Percentiles rank a stretch among this genome's conserved stretches.
Evolutionary conservation across 2,329 filamentous ascomycete species (phyloP).

Genomic region (Chaetothyriales sp.): DNA sequence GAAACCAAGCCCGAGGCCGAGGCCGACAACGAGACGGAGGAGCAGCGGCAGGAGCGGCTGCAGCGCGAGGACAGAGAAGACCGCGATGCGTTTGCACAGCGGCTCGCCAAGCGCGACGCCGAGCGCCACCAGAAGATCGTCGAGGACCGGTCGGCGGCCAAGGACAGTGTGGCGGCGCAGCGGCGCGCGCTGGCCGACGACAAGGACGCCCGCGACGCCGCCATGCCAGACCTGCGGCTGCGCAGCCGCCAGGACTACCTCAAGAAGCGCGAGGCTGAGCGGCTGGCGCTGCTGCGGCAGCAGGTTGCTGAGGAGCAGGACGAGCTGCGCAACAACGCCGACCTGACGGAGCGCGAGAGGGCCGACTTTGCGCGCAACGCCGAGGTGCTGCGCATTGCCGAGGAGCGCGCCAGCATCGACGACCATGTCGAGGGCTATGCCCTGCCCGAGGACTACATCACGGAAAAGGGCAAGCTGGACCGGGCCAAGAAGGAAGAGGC

Average conservation of each 20-base stretch:
- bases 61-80: constrained; percentile 57
- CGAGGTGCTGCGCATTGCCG: constrained; percentile 65
- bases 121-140: constrained; percentile 56
- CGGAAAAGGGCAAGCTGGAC: constrained; percentile 81
- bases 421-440: constrained; percentile 85
- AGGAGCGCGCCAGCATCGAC: constrained; percentile 76
- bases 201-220: constrained; percentile 51
- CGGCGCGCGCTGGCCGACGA: constrained; percentile 54
- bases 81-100: constrained; percentile 64
- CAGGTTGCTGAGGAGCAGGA: constrained; percentile 82
- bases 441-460: constrained; percentile 90
- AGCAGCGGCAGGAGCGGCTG: constrained; percentile 43
- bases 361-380: constrained; percentile 80
- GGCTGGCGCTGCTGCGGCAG: constrained; percentile 69
- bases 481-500: constrained; percentile 76
- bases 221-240: constrained; percentile 67
- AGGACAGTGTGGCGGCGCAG: constrained; percentile 45
- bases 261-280: constrained; percentile 79
- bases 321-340: constrained; percentile 62
- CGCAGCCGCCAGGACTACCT: constrained; percentile 85
- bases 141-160: constrained; percentile 44
- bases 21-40: constrained; percentile 41
- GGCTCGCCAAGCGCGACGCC: constrained; percentile 58
- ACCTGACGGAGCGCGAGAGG: constrained; percentile 64
- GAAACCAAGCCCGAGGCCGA: constrained; percentile 27